Evolutionary conservation across 1,284 basidiomycete species (phyloP), one percentile per base, ranked within the genome.

Genomic region (Agroathelia rolfsii): DNA sequence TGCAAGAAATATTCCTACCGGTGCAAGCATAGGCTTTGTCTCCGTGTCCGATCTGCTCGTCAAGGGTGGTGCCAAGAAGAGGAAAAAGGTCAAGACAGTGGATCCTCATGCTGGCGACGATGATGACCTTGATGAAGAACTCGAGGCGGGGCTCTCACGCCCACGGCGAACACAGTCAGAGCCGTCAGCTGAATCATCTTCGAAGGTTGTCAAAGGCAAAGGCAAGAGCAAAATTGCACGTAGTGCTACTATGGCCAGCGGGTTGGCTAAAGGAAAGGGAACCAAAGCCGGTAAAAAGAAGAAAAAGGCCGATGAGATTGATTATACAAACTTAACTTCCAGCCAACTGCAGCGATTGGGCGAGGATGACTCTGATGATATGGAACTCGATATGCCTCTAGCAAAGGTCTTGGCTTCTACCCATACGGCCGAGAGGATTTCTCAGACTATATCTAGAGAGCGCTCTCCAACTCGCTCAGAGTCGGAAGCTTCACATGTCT

Each of bases 1-100:
- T 17, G 59, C 51, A 40, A 63, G 77, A 42, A 82, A 83, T 46
- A 70, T 86, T 26, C 81, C 81, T 27, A 47, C 53, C 6, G 76
- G 76, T 6, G 78, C 77, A 3, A 61, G 60, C 37, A 69, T 60
- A 4, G 72, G 72, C 1, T 84, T 85, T 47, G 66, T 81, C 24
- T 66, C 61, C 33, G 81, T 75, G 11, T 64, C 66, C 3, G 64
- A 76, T 24, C 57, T 85, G 34, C 43, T 79, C 15, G 56, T 64
- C 30, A 77, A 76, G 49, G 53, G 53, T 24, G 52, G 50, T 26
- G 52, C 55, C 14, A 59, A 53, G 34, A n/a, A n/a, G n/a, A n/a
- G n/a, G n/a, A n/a, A n/a, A n/a, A n/a, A n/a, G n/a, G n/a, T n/a
- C n/a, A 36, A 61, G 3, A n/a, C n/a, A n/a, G n/a, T n/a, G n/a